Conservation (phyloP, 2,329 filamentous ascomycete genomes). For the Ascochyta koolunga region DNA sequence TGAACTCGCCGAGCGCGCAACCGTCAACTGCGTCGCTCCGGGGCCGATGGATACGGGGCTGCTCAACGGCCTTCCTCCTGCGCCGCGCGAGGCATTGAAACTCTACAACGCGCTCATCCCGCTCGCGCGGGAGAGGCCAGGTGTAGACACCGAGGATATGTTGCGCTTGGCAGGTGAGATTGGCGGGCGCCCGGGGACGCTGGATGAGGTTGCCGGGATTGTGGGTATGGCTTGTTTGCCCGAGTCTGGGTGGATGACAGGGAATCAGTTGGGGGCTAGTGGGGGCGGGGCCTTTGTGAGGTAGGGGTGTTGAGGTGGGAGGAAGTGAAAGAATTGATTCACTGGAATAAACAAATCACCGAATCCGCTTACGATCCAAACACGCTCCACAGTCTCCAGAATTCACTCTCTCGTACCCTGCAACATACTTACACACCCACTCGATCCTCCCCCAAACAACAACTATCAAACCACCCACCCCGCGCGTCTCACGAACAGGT, state of each 20-base stretch:
- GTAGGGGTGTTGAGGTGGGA: neutral
- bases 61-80: constrained; percentile 19
- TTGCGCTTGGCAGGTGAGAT: constrained; percentile 61
- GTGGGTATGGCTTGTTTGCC: constrained; percentile 73
- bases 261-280: constrained; percentile 76
- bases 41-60: constrained; percentile 59
- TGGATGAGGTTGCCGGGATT: constrained; percentile 72
- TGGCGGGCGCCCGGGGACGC: constrained; percentile 63
- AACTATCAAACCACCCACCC: too few relatives aligned
- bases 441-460: too few relatives aligned
- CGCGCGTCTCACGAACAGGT: too few relatives aligned
- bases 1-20: constrained; percentile 63
- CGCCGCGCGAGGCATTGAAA: constrained; percentile 16
- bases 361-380: too few relatives aligned
- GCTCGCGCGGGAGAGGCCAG: constrained; percentile 17
- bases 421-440: too few relatives aligned
- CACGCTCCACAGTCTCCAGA: too few relatives aligned
- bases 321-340: too few relatives aligned
- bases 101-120: constrained; percentile 22
- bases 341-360: too few relatives aligned
- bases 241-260: constrained; percentile 76
- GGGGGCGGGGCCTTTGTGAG: constrained; percentile 68
- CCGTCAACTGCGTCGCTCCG: constrained; percentile 67
- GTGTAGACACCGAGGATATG: constrained; percentile 55
- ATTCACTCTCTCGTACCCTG: too few relatives aligned